Conservation (phyloP, 176 grass and related monocot genomes). For the Ensete glaucum region DNA sequence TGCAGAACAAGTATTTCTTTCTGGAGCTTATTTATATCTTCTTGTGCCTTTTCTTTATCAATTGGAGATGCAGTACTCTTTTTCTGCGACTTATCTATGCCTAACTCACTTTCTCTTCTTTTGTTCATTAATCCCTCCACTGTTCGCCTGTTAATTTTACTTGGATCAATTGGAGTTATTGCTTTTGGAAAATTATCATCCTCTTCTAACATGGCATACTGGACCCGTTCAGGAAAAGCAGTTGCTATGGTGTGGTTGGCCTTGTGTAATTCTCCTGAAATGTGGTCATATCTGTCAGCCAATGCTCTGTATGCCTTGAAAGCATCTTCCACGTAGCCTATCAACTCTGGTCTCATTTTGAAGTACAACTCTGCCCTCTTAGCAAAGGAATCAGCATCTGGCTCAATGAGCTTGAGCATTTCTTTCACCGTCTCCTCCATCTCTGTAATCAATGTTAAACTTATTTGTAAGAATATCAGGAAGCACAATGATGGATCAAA, state of each 20-base stretch:
- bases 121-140: conserved; percentile 54
- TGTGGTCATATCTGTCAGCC: conserved; percentile 61
- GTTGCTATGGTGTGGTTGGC: conserved; percentile 69
- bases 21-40: conserved; percentile 56
- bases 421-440: conserved; percentile 62
- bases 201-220: conserved; percentile 64
- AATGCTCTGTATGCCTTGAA: conserved; percentile 47
- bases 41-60: conserved; percentile 36
- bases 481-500: neutral
- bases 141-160: conserved; percentile 57
- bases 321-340: conserved; percentile 56
- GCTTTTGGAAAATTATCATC: conserved; percentile 59
- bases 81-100: neutral
- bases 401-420: conserved; percentile 62
- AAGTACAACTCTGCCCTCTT: conserved; percentile 78
- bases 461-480: neutral
- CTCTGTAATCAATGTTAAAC: conserved; percentile 28
- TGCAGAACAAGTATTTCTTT: conserved; percentile 56
- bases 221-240: conserved; percentile 60
- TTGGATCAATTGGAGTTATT: conserved; percentile 47
- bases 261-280: conserved; percentile 72
- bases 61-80: conserved; percentile 17
- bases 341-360: conserved; percentile 61
- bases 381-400: conserved; percentile 64
- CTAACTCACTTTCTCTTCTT: conserved; percentile 27